Conservation (phyloP, 306 rosid genomes). For the Malus fusca region DNA sequence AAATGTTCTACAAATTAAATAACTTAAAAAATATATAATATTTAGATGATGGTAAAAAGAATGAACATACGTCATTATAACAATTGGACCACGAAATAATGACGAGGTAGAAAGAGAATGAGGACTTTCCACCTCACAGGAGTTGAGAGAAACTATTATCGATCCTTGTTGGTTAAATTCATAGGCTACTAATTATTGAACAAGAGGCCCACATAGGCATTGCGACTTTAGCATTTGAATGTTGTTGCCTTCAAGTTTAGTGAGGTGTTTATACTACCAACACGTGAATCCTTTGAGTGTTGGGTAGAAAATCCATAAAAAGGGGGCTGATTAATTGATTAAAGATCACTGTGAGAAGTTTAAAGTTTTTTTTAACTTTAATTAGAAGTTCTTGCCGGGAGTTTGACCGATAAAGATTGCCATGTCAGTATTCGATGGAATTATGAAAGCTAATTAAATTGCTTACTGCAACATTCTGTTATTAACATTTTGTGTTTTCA, state of each 20-base stretch:
- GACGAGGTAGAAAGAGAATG: no score
- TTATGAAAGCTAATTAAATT: background rate
- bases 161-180: constrained; percentile 9
- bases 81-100: no score
- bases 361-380: background rate
- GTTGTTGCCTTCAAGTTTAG: constrained; percentile 33
- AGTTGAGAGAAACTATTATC: background rate
- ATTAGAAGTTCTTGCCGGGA: background rate
- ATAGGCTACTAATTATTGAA: constrained; percentile 26
- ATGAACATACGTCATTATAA: no score
- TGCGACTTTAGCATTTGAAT: constrained; percentile 36
- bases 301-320: constrained; percentile 21
- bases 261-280: constrained; percentile 31
- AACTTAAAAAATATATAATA: no score
- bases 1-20: no score
- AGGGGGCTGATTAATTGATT: background rate
- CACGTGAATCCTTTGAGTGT: constrained; percentile 50
- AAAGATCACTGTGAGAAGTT: constrained; percentile 6
- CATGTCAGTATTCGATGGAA: background rate
- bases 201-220: constrained; percentile 17
- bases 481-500: background rate
- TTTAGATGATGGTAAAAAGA: no score
- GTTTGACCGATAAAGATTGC: background rate
- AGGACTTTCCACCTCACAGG: no score
- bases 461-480: background rate